A percentile compares a stretch with the other conserved stretches of the same genome.
Conservation (phyloP, 1,139 yeast species). For the Yamadazyma songkhlaensis region DNA sequence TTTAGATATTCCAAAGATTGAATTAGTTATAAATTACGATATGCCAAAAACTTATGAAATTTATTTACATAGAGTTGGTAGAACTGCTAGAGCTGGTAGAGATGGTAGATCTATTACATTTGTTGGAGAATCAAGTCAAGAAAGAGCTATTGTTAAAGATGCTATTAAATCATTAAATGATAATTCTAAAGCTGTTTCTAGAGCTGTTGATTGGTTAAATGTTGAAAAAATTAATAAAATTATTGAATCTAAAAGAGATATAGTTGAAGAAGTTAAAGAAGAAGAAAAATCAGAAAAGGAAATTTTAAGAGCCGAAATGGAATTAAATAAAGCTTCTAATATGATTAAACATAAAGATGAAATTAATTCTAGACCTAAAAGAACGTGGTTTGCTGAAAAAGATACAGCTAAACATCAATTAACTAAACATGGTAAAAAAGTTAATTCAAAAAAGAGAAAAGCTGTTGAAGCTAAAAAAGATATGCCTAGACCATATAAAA, state of each 20-base stretch:
- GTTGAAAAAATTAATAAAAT: constrained; percentile 65
- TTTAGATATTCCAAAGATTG: constrained; percentile 96
- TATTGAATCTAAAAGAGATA: constrained; percentile 56
- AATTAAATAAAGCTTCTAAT: constrained; percentile 80
- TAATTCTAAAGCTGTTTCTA: constrained; percentile 68
- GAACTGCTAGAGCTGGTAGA: constrained; percentile 99
- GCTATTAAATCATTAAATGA: constrained; percentile 62
- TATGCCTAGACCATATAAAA: constrained; percentile 58
- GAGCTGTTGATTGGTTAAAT: constrained; percentile 83
- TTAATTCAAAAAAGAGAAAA: constrained; percentile 60
- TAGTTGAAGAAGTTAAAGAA: constrained; percentile 71
- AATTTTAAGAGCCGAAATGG: constrained; percentile 85
- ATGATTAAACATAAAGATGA: constrained; percentile 76
- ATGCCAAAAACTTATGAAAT: constrained; percentile 93
- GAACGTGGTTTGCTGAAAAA: constrained; percentile 91
- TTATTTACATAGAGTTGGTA: constrained; percentile 95
- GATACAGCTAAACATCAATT: constrained; percentile 46
- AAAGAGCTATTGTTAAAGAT: constrained; percentile 82
- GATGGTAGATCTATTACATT: constrained; percentile 90
- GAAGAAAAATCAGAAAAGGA: constrained; percentile 92
- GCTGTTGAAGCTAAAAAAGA: constrained; percentile 49
- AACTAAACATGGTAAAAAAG: constrained; percentile 42
- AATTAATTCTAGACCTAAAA: constrained; percentile 83
- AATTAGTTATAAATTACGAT: constrained; percentile 88
- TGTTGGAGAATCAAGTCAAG: constrained; percentile 86